These are phyloP conservation scores for Fomitopsis palustris DNA, from an alignment of 1,284 basidiomycete genomes.

Conservation along the genomic window DNA sequence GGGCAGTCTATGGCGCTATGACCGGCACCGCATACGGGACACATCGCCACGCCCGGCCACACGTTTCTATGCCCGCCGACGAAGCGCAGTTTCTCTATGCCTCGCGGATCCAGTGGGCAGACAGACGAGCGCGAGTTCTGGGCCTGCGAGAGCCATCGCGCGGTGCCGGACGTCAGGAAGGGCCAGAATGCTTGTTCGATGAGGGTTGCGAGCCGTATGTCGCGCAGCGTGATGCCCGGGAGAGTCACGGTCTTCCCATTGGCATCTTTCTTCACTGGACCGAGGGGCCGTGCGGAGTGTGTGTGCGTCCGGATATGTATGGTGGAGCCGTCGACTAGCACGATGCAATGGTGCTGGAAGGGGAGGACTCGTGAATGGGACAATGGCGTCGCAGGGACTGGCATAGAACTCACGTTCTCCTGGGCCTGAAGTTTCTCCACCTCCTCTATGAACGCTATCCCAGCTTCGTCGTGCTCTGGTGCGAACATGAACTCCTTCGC, in stretches of 20 bases:
- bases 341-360: conserved; percentile 8
- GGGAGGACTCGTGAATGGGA: not conserved
- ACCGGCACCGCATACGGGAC: not conserved
- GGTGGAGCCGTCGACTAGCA: not conserved
- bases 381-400: not conserved
- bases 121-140: not conserved
- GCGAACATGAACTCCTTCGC: conserved; percentile 27
- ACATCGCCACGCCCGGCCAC: not conserved
- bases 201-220: conserved; percentile 45
- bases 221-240: conserved; percentile 48
- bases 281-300: conserved; percentile 29
- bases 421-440: conserved; percentile 24
- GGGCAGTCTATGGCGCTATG: not conserved
- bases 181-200: conserved; percentile 8
- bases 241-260: conserved; percentile 4
- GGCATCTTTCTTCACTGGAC: conserved; percentile 1
- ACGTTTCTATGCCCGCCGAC: too few relatives aligned
- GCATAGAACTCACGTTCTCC: conserved; percentile 29
- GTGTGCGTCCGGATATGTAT: conserved; percentile 15
- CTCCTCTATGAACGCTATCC: conserved; percentile 27
- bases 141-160: not conserved
- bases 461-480: conserved; percentile 17
- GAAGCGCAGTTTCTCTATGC: not conserved
- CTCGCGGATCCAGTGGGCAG: not conserved
- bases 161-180: not conserved